These are phyloP conservation scores for Fusarium subglutinans DNA, from an alignment of 2,329 filamentous ascomycete genomes.

Conservation along the genomic window DNA sequence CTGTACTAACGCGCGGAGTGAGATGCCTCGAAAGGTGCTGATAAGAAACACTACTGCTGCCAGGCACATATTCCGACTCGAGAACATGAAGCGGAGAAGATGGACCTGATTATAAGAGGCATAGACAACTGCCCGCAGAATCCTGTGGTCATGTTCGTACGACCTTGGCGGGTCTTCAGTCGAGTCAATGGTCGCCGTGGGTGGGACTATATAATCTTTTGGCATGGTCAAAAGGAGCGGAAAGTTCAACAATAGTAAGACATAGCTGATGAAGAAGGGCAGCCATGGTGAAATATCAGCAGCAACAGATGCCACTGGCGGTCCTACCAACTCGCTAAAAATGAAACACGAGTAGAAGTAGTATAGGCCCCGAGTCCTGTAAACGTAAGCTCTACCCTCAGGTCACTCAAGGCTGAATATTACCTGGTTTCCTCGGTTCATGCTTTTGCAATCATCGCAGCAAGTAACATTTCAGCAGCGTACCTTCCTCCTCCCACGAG, in stretches of 20 bases:
- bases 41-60: background rate
- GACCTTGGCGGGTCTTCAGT: background rate
- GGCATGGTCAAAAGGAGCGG: background rate
- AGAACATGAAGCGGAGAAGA: background rate
- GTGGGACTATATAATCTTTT: no score
- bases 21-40: background rate
- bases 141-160: rapidly evolving
- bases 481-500: background rate
- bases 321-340: no score
- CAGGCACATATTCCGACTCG: background rate
- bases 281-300: background rate
- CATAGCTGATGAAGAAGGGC: background rate
- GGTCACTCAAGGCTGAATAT: background rate
- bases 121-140: no score
- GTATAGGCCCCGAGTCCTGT: background rate
- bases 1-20: background rate
- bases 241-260: background rate
- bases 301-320: background rate
- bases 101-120: background rate
- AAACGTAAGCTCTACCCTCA: background rate
- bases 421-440: background rate
- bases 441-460: background rate
- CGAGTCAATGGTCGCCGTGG: rapidly evolving
- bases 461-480: background rate
- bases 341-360: background rate